Percentiles rank a stretch among this genome's conserved stretches.
Evolutionary conservation across 192 early-diverging fungal species (phyloP).

Genomic region (Backusella circina): DNA sequence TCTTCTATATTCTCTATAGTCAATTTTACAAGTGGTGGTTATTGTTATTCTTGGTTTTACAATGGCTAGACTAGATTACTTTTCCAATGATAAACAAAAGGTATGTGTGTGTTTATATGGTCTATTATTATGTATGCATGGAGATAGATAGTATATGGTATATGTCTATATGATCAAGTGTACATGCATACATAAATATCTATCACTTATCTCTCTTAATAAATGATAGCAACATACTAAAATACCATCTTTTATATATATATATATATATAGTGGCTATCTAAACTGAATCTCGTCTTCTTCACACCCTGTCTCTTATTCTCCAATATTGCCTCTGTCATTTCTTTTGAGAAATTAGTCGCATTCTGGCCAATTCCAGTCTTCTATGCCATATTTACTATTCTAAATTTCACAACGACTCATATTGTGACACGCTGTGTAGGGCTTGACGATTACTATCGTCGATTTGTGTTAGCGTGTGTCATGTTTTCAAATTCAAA

Average conservation of each 20-base stretch:
- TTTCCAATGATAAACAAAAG: conserved; percentile 30
- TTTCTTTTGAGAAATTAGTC: conserved; percentile 58
- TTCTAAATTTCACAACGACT: conserved; percentile 29
- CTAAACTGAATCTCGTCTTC: conserved; percentile 63
- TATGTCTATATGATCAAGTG: neutral
- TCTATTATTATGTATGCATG: neutral
- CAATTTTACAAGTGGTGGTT: conserved; percentile 33
- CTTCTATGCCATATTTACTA: conserved; percentile 39
- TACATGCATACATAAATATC: neutral
- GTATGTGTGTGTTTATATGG: conserved; percentile 15
- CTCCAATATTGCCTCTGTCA: conserved; percentile 68
- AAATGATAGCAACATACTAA: neutral
- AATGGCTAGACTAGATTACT: conserved; percentile 27
- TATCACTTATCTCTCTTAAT: neutral
- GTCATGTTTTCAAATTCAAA: conserved; percentile 74
- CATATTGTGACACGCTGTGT: conserved; percentile 38
- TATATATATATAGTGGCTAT: conserved; percentile 38
- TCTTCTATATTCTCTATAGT: conserved; percentile 15
- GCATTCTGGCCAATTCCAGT: conserved; percentile 72
- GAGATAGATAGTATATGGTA: neutral
- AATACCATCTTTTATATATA: neutral
- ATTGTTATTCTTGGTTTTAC: conserved; percentile 28
- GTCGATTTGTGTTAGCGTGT: conserved; percentile 61
- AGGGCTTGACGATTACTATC: conserved; percentile 48
- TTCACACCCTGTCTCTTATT: conserved; percentile 76